Base-by-base conservation (phyloP, 306 rosid species). In the Medicago ruthenica region DNA sequence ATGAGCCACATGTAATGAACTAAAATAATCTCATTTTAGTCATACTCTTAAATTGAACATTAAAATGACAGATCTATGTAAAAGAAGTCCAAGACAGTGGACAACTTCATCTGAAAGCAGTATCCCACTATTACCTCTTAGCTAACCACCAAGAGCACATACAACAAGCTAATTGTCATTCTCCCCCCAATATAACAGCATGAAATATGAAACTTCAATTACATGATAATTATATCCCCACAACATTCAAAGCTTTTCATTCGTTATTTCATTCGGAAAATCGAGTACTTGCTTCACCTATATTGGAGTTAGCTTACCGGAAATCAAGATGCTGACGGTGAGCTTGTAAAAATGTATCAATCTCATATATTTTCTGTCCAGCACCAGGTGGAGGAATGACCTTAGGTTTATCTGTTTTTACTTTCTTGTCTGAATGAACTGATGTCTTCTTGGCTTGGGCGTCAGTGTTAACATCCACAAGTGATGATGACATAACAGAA, bases 331-430 rank as follows among this genome's bases (percentile, higher is more conserved):
- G 99, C 20, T 14, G 68, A 12, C 84, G 84, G 75, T 85, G 77
- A 76, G 67, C 64, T 61, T 66, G 67, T 87, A 96, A 83, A 63
- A 57, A 24, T 71, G 97, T 84, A 88, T 96, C 99, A 24, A 89
- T 84, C 75, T 92, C 91, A 64, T 88, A 96, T 84, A 96, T 96
- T 75, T 71, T 91, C 82, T 89, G 63, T 79, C 99, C 99, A 34
- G 74, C 18, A 65, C 99, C 96, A 67, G 97, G 96, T 76, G 90
- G 86, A 48, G 96, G 87, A 83, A 96, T 76, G 73, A 77, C 71
- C 84, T 62, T 82, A 42, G 78, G 79, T 70, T 67, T 86, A 40
- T 69, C 78, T 44, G 74, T 54, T 44, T 73, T 68, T 67, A 63
- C 80, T 55, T 76, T 60, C 58, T 15, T 79, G 71, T 85, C 62